phyloP scores from a whole-genome alignment of 1,139 yeast genomes.

The Blastobotrys proliferans region DNA sequence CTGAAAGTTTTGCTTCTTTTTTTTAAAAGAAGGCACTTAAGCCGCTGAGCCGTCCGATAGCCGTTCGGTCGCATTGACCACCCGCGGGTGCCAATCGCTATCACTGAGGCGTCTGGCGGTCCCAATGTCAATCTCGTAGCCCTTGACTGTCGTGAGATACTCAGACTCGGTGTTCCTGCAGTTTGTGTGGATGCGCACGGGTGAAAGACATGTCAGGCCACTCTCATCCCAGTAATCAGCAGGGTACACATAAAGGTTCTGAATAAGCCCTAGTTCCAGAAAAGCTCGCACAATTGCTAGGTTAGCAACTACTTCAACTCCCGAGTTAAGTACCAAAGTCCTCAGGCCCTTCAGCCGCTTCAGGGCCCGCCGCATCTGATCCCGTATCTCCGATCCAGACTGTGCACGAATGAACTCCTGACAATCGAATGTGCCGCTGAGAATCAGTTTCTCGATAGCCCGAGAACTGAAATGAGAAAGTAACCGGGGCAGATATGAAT shows the following conservation, averaged over 20 bases:
- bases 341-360: background rate
- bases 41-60: too few relatives aligned
- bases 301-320: slow-evolving; percentile 4
- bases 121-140: background rate
- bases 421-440: slow-evolving; percentile 10
- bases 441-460: slow-evolving; percentile 3
- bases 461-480: slow-evolving; percentile 5
- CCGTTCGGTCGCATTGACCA: too few relatives aligned
- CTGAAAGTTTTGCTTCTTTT: too few relatives aligned
- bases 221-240: slow-evolving; percentile 2
- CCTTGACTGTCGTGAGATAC: background rate
- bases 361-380: background rate
- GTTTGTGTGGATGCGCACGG: background rate
- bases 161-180: slow-evolving; percentile 4
- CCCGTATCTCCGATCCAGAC: background rate
- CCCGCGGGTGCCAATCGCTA: slow-evolving; percentile 2
- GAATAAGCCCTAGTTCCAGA: background rate
- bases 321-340: slow-evolving; percentile 5
- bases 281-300: slow-evolving; percentile 7
- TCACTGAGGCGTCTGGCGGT: background rate
- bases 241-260: slow-evolving; percentile 5
- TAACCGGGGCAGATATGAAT: slow-evolving; percentile 4
- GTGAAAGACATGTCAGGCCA: background rate
- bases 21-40: too few relatives aligned
- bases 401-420: slow-evolving; percentile 4